A percentile compares a stretch with the other conserved stretches of the same genome.
phyloP scores from a whole-genome alignment of 2,329 filamentous ascomycete genomes.

The Aaosphaeria arxii region DNA sequence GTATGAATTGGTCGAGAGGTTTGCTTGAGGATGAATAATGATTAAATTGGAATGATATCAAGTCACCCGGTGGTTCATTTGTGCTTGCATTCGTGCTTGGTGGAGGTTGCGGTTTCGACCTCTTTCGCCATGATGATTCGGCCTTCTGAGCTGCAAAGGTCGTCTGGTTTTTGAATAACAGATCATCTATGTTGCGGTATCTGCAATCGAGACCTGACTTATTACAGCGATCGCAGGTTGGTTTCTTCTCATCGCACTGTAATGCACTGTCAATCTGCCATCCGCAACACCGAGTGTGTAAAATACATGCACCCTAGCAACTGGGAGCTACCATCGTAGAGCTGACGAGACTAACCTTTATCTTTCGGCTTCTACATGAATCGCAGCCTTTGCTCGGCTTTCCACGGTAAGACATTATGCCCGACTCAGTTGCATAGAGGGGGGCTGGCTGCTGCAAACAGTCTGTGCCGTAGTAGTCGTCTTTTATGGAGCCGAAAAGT shows the following conservation, averaged over 20 bases:
- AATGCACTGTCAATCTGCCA: background rate
- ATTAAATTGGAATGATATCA: too few relatives aligned
- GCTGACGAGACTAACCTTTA: slow-evolving; percentile 23
- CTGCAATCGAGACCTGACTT: slow-evolving; percentile 26
- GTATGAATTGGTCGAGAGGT: too few relatives aligned
- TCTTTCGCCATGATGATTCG: slow-evolving; percentile 32
- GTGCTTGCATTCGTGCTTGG: background rate
- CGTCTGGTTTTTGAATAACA: slow-evolving; percentile 34
- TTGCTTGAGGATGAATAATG: too few relatives aligned
- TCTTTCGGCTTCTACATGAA: slow-evolving; percentile 30
- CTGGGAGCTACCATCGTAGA: background rate
- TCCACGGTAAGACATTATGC: slow-evolving; percentile 30
- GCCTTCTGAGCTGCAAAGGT: slow-evolving; percentile 30
- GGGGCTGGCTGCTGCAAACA: too few relatives aligned
- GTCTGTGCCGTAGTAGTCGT: too few relatives aligned
- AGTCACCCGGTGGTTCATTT: background rate
- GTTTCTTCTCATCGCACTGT: slow-evolving; percentile 33
- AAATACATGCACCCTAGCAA: background rate
- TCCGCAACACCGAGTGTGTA: background rate
- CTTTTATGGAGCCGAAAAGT: too few relatives aligned
- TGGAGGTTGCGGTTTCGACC: slow-evolving; percentile 23
- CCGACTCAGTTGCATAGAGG: too few relatives aligned
- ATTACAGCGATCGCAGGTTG: slow-evolving; percentile 26
- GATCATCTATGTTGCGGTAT: slow-evolving; percentile 30
- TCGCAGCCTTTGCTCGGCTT: slow-evolving; percentile 36